phyloP scores from a whole-genome alignment of 441 rosid genomes.

The Adansonia gregorii region DNA sequence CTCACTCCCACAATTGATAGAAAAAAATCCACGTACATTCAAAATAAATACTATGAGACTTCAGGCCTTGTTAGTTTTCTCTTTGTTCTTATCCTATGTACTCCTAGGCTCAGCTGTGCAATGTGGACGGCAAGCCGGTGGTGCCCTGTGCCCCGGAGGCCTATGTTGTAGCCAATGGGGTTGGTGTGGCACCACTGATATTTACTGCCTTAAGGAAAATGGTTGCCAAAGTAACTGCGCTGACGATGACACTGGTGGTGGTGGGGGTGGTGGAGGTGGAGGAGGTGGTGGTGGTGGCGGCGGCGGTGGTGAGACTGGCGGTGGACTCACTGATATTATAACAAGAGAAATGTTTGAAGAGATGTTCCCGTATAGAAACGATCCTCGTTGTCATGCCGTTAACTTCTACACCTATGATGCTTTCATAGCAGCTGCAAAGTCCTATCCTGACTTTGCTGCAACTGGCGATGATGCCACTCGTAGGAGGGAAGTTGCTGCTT shows the following conservation, averaged over 20 bases:
- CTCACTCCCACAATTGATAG: neutral
- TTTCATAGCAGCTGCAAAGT: too few relatives aligned
- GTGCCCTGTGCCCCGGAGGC: slow-evolving; percentile 46
- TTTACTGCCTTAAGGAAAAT: slow-evolving; percentile 31
- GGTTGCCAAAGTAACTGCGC: slow-evolving; percentile 61
- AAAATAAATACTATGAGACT: slow-evolving; percentile 38
- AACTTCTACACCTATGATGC: too few relatives aligned
- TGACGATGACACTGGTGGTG: too few relatives aligned
- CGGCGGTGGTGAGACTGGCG: slow-evolving; percentile 29
- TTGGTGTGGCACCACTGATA: slow-evolving; percentile 46
- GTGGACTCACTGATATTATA: slow-evolving; percentile 28
- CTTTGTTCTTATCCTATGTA: slow-evolving; percentile 23
- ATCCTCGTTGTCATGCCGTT: too few relatives aligned
- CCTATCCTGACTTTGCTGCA: slow-evolving; percentile 40
- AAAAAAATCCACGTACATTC: neutral
- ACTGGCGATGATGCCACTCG: slow-evolving; percentile 46
- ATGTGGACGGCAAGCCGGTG: slow-evolving; percentile 54
- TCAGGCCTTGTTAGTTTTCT: neutral
- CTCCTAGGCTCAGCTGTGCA: slow-evolving; percentile 40
- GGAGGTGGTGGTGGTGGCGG: neutral
- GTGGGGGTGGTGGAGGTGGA: neutral
- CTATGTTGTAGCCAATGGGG: slow-evolving; percentile 58
- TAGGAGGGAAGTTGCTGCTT: slow-evolving; percentile 53
- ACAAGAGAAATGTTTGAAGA: too few relatives aligned
- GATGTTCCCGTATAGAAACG: too few relatives aligned